These are phyloP conservation scores for Cyberlindnera bimundalis DNA, from an alignment of 805 yeast genomes.

Conservation along the genomic window DNA sequence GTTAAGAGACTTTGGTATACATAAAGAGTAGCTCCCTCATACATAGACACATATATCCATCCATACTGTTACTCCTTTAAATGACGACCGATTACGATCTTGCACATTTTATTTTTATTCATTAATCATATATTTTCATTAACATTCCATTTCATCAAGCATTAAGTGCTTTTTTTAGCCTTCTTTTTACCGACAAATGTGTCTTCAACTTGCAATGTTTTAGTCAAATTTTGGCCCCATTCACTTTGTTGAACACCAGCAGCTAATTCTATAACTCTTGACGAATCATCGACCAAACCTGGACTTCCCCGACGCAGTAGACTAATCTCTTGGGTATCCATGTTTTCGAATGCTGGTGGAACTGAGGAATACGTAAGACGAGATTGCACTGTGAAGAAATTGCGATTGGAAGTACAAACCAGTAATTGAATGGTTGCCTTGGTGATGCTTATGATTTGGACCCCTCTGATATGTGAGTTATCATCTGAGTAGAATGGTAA, in stretches of 20 bases:
- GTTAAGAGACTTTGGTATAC: constrained; percentile 12
- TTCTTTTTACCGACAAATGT: constrained; percentile 17
- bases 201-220: constrained; percentile 16
- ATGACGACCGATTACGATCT: constrained; percentile 2
- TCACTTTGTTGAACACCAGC: constrained; percentile 24
- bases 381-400: constrained; percentile 7
- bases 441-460: constrained; percentile 7
- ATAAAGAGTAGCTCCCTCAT: constrained; percentile 1
- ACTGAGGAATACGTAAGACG: neutral
- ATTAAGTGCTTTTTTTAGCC: neutral
- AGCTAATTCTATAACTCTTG: constrained; percentile 20
- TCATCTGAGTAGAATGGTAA: constrained; percentile 3
- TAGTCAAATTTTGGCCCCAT: constrained; percentile 22
- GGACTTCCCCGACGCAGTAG: constrained; percentile 20
- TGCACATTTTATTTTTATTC: neutral
- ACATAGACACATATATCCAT: neutral
- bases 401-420: constrained; percentile 8
- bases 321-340: constrained; percentile 17
- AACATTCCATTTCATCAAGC: constrained; percentile 1
- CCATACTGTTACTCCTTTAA: too few species aligned
- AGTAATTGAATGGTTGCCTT: constrained; percentile 7
- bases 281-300: constrained; percentile 16
- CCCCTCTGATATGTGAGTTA: constrained; percentile 5
- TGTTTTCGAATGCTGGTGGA: constrained; percentile 9
- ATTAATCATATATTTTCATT: neutral